These are phyloP conservation scores for Eudorina sp. DNA, from an alignment of 139 green algal genomes.

Conservation along the genomic window DNA sequence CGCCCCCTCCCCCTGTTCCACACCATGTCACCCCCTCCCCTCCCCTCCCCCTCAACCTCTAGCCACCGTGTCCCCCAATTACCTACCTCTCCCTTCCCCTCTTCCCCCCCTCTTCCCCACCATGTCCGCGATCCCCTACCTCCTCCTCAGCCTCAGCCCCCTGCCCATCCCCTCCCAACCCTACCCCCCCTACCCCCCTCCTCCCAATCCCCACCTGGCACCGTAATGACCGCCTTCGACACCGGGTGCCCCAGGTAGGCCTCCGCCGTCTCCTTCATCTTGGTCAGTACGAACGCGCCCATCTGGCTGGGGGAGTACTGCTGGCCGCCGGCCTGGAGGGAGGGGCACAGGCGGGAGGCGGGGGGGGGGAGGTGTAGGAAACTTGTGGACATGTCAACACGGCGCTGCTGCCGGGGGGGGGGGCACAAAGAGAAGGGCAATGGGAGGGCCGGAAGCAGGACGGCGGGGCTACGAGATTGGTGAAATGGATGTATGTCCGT, in stretches of 20 bases:
- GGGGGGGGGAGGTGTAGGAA: neutral
- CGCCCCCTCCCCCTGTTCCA: neutral
- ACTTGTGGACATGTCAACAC: too few relatives aligned
- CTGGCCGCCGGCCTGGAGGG: constrained; percentile 84
- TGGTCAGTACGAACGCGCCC: constrained; percentile 92
- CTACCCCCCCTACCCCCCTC: neutral
- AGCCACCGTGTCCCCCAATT: neutral
- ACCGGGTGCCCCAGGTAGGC: constrained; percentile 92
- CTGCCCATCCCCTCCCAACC: neutral
- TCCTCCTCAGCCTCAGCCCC: neutral
- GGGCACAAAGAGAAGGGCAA: too few relatives aligned
- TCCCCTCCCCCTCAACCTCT: neutral
- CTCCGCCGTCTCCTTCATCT: constrained; percentile 99
- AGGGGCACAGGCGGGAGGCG: neutral
- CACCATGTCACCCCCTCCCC: neutral
- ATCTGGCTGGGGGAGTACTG: constrained; percentile 96
- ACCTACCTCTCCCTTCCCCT: neutral
- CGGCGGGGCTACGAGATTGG: too few relatives aligned
- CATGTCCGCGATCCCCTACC: neutral
- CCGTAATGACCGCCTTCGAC: constrained; percentile 95
- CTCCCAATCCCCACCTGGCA: constrained; percentile 73
- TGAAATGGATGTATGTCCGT: too few relatives aligned
- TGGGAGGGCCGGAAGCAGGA: too few relatives aligned
- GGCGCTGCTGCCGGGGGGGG: too few relatives aligned
- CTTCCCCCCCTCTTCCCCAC: neutral